A percentile compares a stretch with the other conserved stretches of the same genome.
These are phyloP conservation scores for Trichoderma asperellum DNA, from an alignment of 2,329 filamentous ascomycete species.

Conservation along the genomic window DNA sequence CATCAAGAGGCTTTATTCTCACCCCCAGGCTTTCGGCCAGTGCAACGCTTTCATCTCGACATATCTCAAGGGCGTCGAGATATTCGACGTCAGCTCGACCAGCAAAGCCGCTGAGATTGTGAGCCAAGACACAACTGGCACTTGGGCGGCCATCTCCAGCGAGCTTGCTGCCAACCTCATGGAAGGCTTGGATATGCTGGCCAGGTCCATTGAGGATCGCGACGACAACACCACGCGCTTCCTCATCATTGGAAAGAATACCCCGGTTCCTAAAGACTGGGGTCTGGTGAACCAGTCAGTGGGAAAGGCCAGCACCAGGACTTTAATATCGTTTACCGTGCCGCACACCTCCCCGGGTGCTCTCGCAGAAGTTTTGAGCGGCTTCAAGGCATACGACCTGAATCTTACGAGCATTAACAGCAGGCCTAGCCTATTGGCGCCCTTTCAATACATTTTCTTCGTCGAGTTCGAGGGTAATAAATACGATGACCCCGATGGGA, in stretches of 20 bases:
- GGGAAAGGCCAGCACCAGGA: constrained; percentile 57
- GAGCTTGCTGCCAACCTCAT: constrained; percentile 71
- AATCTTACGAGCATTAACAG: constrained; percentile 93
- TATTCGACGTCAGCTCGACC: constrained; percentile 83
- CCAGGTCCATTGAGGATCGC: constrained; percentile 70
- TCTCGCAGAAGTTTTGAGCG: constrained; percentile 76
- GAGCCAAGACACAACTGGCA: constrained; percentile 58
- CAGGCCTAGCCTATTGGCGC: constrained; percentile 71
- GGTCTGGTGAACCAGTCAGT: constrained; percentile 36
- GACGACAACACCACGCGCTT: constrained; percentile 80
- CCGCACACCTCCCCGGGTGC: constrained; percentile 79
- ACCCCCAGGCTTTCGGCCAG: constrained; percentile 95
- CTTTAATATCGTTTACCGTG: constrained; percentile 81
- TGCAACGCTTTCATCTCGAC: constrained; percentile 74
- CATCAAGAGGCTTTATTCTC: constrained; percentile 81
- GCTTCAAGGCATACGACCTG: constrained; percentile 72
- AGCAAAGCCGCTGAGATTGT: constrained; percentile 82
- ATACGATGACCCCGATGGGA: constrained; percentile 54
- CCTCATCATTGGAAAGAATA: constrained; percentile 61
- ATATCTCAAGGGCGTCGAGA: constrained; percentile 74
- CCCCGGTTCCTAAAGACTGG: constrained; percentile 36
- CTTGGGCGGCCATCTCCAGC: constrained; percentile 77
- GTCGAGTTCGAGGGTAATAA: constrained; percentile 78
- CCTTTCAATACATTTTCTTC: constrained; percentile 95
- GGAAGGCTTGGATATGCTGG: constrained; percentile 71